phyloP scores from a whole-genome alignment of 2,329 filamentous ascomycete genomes.

The Penicillium decumbens region DNA sequence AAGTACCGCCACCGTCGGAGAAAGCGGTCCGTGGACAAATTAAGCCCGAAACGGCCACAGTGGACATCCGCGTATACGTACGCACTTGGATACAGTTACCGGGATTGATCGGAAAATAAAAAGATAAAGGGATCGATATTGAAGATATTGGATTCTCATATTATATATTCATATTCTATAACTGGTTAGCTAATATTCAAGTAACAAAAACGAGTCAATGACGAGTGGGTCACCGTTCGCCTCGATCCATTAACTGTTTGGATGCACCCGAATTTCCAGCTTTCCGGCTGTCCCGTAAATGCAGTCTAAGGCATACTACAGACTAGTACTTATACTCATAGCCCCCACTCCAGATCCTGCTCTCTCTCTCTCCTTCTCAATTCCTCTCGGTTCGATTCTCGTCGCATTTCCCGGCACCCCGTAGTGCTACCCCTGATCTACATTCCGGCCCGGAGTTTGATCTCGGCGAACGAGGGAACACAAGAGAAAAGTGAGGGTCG shows the following conservation, averaged over 20 bases:
- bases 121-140: no score
- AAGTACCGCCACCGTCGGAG: background rate
- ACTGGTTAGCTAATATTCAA: no score
- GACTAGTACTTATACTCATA: background rate
- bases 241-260: background rate
- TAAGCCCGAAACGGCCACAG: constrained; percentile 1
- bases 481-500: background rate
- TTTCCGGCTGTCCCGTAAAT: constrained; percentile 1
- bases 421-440: background rate
- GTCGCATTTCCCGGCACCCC: no score
- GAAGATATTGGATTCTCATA: no score
- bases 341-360: background rate
- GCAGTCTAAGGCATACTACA: constrained; percentile 1
- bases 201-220: no score
- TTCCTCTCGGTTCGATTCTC: no score
- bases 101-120: no score
- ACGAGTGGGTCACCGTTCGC: no score
- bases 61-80: constrained; percentile 17
- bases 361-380: no score
- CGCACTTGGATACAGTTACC: constrained; percentile 8
- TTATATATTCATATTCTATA: no score
- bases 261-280: background rate
- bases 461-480: no score
- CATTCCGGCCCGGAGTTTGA: no score
- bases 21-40: background rate